A percentile compares a stretch with the other conserved stretches of the same genome.
phyloP scores from a whole-genome alignment of 345 rosid species.

The Hibiscus mutabilis region DNA sequence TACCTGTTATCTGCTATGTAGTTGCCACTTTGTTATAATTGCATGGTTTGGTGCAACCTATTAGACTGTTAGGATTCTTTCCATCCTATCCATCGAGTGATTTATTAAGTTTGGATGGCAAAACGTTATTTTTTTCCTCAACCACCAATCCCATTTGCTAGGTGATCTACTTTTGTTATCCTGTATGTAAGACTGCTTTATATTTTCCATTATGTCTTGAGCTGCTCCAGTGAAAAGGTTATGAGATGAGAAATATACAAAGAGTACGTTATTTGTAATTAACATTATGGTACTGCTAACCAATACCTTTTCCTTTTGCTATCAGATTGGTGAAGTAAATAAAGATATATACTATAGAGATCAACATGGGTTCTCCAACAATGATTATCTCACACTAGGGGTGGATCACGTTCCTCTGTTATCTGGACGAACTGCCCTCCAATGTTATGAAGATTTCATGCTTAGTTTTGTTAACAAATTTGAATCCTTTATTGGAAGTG shows the following conservation, averaged over 20 bases:
- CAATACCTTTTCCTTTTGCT: neutral
- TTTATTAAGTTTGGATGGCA: neutral
- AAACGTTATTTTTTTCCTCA: neutral
- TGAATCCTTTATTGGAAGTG: constrained; percentile 37
- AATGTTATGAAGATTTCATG: constrained; percentile 62
- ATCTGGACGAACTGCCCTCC: constrained; percentile 54
- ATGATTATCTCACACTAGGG: constrained; percentile 64
- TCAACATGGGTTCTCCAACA: constrained; percentile 43
- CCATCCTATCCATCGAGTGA: neutral
- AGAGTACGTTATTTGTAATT: neutral
- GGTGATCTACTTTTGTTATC: neutral
- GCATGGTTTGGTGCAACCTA: neutral
- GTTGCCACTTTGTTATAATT: neutral
- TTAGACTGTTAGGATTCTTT: constrained; percentile 9
- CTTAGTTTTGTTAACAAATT: constrained; percentile 48
- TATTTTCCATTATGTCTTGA: neutral
- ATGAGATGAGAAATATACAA: neutral
- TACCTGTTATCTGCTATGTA: constrained; percentile 7
- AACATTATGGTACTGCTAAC: neutral
- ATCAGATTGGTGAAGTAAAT: constrained; percentile 51
- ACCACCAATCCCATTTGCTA: neutral
- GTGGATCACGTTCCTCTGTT: constrained; percentile 59
- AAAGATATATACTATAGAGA: constrained; percentile 60
- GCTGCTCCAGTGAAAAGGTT: neutral
- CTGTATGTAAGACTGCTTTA: neutral